A percentile compares a stretch with the other conserved stretches of the same genome.
Conservation (phyloP, 805 yeast genomes). For the Saccharomyces kudriavzevii region DNA sequence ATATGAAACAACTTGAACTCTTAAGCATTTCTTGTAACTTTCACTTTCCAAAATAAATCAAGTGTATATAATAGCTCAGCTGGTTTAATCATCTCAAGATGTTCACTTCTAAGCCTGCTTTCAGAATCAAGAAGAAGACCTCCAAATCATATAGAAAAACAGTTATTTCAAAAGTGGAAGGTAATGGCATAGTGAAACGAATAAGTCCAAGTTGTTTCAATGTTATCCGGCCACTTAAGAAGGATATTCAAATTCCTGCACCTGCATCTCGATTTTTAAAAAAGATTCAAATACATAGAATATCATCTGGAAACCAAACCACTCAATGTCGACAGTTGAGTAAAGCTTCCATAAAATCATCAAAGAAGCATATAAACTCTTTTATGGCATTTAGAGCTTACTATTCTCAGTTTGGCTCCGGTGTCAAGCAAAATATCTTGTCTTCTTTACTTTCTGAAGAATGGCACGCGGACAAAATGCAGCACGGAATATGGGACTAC, state of each 20-base stretch:
- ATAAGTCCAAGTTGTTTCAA: background rate
- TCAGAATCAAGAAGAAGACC: background rate
- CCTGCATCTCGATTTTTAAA: constrained; percentile 8
- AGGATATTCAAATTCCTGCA: constrained; percentile 7
- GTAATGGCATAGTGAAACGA: background rate
- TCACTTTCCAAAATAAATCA: background rate
- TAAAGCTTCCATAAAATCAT: background rate
- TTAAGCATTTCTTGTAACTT: background rate
- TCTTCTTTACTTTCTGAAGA: constrained; percentile 15
- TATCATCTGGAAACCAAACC: background rate
- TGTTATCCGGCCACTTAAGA: background rate
- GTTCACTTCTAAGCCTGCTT: background rate
- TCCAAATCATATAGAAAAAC: background rate
- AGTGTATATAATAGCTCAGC: background rate
- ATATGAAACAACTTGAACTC: background rate
- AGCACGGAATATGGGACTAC: constrained; percentile 12
- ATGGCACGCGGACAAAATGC: constrained; percentile 14
- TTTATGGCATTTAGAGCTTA: constrained; percentile 24
- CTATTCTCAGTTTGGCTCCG: constrained; percentile 19
- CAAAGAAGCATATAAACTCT: constrained; percentile 12
- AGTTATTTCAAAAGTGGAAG: background rate
- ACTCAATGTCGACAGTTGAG: background rate
- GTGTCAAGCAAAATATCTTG: constrained; percentile 16
- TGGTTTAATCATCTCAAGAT: background rate
- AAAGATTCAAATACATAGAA: constrained; percentile 3